Base-by-base conservation (phyloP, 1,284 basidiomycete genomes). In the Sanghuangporus sanghuang region DNA sequence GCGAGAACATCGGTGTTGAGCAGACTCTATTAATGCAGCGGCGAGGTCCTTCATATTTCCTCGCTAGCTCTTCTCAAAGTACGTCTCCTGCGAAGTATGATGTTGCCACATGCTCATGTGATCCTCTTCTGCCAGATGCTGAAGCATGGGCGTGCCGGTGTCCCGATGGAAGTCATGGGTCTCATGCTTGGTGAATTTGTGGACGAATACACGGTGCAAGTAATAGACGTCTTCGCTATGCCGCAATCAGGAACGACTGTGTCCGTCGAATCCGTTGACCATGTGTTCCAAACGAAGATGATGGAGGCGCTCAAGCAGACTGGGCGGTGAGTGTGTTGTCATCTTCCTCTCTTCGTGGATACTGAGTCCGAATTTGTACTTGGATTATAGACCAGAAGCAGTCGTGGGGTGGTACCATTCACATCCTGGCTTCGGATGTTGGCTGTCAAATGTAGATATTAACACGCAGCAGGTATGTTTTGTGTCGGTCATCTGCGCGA, bases 341-440 rank as follows among this genome's bases (percentile, higher is more conserved):
- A 42, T 27, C 55, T 50, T 40, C 27, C 16, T 35, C 42, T 40
- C 53, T 9, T 27, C 32, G 11, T 11, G 12, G 27, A 23, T 18
- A 60, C 27, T 57, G 53, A 50, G 21, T 36, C 46, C 49, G 58
- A 56, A 32, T 57, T 66, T 35, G 16, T 42, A 56, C 8, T 46
- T 46, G 44, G 21, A 46, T n/a, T 14, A 62, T 71, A 96, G 96
- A 70, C 94, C 96, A 56, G 97, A 99, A 79, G 95, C 92, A 87
- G 97, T 99, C 9, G 97, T 99, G 0, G 97, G 97, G 7, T 99
- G 97, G 97, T 99, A 99, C 75, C 97, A 99, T 77, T 99, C 97
- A 56, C 97, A 99, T 80, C 97, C 97, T 61, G 97, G 97, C 36
- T 99, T 99, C 75, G 97, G 97, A 5, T 99, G 97, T 77, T 99